Base-by-base conservation (phyloP, 352 stramenopile species). In the Thalassiosira pacifica region DNA sequence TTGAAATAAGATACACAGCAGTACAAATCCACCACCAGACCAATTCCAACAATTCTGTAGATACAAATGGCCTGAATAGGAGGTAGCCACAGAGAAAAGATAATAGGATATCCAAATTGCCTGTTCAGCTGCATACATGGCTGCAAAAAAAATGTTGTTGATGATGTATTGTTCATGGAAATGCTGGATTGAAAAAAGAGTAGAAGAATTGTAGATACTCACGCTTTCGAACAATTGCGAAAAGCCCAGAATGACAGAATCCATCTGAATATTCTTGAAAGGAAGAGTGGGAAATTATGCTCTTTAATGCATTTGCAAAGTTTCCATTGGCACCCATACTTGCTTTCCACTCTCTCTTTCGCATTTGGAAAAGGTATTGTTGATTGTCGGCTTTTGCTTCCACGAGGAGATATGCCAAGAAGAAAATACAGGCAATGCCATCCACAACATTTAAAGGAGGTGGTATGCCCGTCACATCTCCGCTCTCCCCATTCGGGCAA, bases 91-190 rank as follows among this genome's bases (percentile, higher is more conserved):
- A 40, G 93, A 95, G 84, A 98, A 98, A 6, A 97, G 76, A 80
- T 97, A 98, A 82, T 97, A 97, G 2, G 91, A 92, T 77, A 97
- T 97, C 96, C 96, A 98, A 57, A 97, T 85, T 13, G 75, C 87
- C 82, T 98, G 96, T 80, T 98, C 96, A 9, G 90, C 94, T 42
- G 97, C 97, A 88, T 98, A 98, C 74, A 98, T 98, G n/a, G 96
- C n/a, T n/a, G n/a, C n/a, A n/a, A n/a, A n/a, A n/a, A n/a, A n/a
- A n/a, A n/a, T n/a, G n/a, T n/a, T n/a, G n/a, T n/a, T n/a, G n/a
- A n/a, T n/a, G n/a, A n/a, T n/a, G n/a, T n/a, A n/a, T n/a, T n/a
- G n/a, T n/a, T n/a, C n/a, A n/a, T n/a, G n/a, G n/a, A n/a, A n/a
- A n/a, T n/a, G n/a, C n/a, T n/a, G n/a, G n/a, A n/a, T n/a, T n/a